Base-by-base conservation (phyloP, 2,329 filamentous ascomycete species). In the Cercospora canescens region DNA sequence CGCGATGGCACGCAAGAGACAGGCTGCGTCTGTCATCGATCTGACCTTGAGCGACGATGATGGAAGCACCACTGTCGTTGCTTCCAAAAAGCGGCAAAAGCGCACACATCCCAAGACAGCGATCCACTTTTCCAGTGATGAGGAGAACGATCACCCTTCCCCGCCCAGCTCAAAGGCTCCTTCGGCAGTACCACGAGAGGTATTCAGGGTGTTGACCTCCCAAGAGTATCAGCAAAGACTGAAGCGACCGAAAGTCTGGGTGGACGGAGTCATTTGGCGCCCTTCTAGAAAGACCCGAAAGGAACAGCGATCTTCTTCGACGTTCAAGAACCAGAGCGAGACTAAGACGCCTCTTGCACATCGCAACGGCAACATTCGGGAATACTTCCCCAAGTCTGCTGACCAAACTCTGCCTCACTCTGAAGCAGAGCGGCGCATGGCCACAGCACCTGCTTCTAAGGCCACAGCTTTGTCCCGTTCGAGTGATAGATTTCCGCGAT, bases 11-110 rank as follows among this genome's bases (percentile, higher is more conserved):
- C 11, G 3, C 12, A 63, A 57, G 61, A 45, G 54, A 24, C 56
- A 50, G 26, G 32, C 59, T 18, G 41, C 34, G 5, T 7, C 34
- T n/a, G 52, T 54, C 30, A 54, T 64, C 30, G 45, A 64, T 34
- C 35, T 63, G 2, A 37, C 63, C 7, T n/a, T 24, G 6, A 66
- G 54, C 35, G 60, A 62, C 11, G 32, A 48, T 45, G 64, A 60
- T n/a, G 37, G 14, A 11, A 54, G 63, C 14, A 60, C 28, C 2
- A 60, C 55, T 14, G 35, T 4, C 5, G 54, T 63, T 2, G 52
- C 41, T 9, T 28, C 32, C 11, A 28, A n/a, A 11, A 58, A 34
- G 26, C 35, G 18, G 14, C 26, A 24, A 7, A 64, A 60, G 4
- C 56, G 16, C 9, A 11, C 24, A 6, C 45, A 48, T 12, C 6